phyloP scores from a whole-genome alignment of 148 eudicot species.

The Fagopyrum esculentum region DNA sequence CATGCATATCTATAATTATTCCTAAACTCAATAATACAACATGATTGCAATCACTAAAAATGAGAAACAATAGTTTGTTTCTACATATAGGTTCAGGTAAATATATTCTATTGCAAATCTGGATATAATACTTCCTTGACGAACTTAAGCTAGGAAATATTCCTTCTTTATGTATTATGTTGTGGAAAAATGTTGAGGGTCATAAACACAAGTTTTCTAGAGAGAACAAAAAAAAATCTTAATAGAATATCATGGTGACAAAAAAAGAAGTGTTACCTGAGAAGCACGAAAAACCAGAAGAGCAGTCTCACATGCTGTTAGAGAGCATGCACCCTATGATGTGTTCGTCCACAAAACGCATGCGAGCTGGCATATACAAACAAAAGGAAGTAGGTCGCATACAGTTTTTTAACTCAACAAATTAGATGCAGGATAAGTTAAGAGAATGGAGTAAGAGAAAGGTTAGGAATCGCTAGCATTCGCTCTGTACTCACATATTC shows the following conservation, averaged over 20 bases:
- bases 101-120: background rate
- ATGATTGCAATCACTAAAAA: background rate
- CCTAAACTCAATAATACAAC: background rate
- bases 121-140: background rate
- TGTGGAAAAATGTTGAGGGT: background rate
- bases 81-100: background rate
- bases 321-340: slow-evolving; percentile 90
- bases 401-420: no score
- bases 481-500: no score
- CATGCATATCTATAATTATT: background rate
- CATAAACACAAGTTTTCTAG: background rate
- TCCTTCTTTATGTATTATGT: background rate
- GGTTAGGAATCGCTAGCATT: no score
- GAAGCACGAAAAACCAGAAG: slow-evolving; percentile 93
- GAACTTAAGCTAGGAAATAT: background rate
- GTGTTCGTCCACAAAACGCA: background rate
- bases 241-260: slow-evolving; percentile 4
- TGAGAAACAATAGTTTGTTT: background rate
- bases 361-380: no score
- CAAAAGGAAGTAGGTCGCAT: no score
- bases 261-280: slow-evolving; percentile 38
- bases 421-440: no score
- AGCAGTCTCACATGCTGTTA: slow-evolving; percentile 99
- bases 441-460: no score
- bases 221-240: background rate